Evolutionary conservation across 306 rosid species (phyloP).

Genomic region (Castanospermum australe): DNA sequence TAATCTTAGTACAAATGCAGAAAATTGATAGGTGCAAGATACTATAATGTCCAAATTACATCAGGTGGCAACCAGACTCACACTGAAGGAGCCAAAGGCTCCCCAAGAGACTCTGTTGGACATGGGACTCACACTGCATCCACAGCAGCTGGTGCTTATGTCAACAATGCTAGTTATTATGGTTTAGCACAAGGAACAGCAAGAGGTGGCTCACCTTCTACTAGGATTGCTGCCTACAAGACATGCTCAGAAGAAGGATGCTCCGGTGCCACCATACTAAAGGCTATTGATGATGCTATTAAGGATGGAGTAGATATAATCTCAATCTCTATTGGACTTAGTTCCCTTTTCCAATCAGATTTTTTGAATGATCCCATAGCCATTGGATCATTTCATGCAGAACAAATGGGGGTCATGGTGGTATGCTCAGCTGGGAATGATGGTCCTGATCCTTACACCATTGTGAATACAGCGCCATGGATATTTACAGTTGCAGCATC

Average conservation of each 20-base stretch:
- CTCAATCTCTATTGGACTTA: constrained; percentile 83
- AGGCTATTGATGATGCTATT: constrained; percentile 89
- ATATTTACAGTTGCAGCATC: constrained; percentile 92
- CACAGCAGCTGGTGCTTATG: constrained; percentile 68
- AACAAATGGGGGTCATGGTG: constrained; percentile 76
- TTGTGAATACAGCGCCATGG: constrained; percentile 94
- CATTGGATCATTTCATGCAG: constrained; percentile 95
- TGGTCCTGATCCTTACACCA: constrained; percentile 78
- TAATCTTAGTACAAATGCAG: constrained; percentile 35
- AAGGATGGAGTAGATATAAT: constrained; percentile 90
- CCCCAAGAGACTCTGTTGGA: constrained; percentile 81
- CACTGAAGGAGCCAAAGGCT: constrained; percentile 35
- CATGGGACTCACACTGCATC: constrained; percentile 94
- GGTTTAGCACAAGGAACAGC: constrained; percentile 83
- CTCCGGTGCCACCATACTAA: constrained; percentile 66
- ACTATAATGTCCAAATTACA: constrained; percentile 41
- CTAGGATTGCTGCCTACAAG: constrained; percentile 80
- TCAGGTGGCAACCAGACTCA: constrained; percentile 37
- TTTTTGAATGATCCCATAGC: constrained; percentile 77
- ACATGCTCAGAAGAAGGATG: constrained; percentile 83
- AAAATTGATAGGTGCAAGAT: constrained; percentile 95
- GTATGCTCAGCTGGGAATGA: constrained; percentile 91
- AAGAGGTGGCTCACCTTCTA: constrained; percentile 75
- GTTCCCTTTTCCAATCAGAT: constrained; percentile 62
- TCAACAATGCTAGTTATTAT: constrained; percentile 70